Percentiles rank a stretch among this genome's conserved stretches.
These are phyloP conservation scores for Closterium sp. DNA, from an alignment of 139 green algal species.

Conservation along the genomic window DNA sequence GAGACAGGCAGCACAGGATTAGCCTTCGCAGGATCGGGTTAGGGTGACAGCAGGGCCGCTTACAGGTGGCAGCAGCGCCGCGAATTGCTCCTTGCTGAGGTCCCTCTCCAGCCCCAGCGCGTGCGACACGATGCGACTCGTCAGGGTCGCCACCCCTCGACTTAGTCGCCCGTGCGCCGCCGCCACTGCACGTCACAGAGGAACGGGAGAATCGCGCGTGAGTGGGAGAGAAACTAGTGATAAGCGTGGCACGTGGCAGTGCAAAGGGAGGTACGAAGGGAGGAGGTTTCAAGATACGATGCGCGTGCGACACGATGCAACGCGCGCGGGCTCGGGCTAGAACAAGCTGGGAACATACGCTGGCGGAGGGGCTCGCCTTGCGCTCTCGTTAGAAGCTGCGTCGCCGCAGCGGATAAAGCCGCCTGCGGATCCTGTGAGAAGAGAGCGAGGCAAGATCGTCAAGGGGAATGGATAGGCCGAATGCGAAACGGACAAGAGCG, in stretches of 20 bases:
- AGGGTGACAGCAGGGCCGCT: neutral
- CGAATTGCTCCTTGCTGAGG: neutral
- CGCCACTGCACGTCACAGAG: neutral
- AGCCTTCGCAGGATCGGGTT: neutral
- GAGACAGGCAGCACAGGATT: neutral
- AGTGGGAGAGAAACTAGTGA: neutral
- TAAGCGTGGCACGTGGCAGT: neutral
- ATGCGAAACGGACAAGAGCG: no score
- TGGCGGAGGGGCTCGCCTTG: neutral
- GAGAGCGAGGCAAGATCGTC: neutral
- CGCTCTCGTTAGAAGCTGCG: neutral
- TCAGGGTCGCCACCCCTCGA: neutral
- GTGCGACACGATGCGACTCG: neutral
- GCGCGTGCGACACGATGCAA: no score
- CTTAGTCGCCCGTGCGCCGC: neutral
- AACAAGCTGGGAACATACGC: neutral
- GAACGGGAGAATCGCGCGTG: neutral
- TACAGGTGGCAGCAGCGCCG: neutral
- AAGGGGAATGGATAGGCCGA: neutral
- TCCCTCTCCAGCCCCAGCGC: neutral
- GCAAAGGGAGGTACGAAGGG: neutral
- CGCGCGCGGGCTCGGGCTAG: no score
- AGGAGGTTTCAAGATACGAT: neutral
- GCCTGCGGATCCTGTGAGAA: neutral
- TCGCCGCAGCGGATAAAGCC: neutral